Evolutionary conservation across 441 rosid genomes (phyloP).

Genomic region (Lepidium campestre): DNA sequence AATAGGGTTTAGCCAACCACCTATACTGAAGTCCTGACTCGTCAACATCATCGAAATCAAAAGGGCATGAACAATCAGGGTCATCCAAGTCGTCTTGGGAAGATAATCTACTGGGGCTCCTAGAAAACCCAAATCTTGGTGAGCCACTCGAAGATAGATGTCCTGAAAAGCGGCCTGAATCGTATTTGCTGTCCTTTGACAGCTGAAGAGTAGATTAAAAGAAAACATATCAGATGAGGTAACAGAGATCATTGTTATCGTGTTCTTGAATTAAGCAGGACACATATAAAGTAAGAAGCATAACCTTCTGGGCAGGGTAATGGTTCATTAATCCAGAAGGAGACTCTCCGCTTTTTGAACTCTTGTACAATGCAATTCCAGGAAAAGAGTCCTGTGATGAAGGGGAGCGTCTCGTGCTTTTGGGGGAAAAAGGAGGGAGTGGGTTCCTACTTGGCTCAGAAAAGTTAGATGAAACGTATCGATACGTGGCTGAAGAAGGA

Average conservation of each 20-base stretch:
- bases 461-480: conserved; percentile 61
- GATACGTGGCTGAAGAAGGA: conserved; percentile 51
- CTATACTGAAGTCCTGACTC: conserved; percentile 51
- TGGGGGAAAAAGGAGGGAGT: conserved; percentile 84
- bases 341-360: conserved; percentile 54
- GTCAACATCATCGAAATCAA: conserved; percentile 79
- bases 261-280: neutral
- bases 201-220: conserved; percentile 35
- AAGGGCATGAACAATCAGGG: conserved; percentile 81
- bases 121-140: conserved; percentile 68
- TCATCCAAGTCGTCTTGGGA: conserved; percentile 75
- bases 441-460: conserved; percentile 74
- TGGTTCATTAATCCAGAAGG: conserved; percentile 49
- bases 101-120: conserved; percentile 82
- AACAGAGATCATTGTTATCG: neutral
- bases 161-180: conserved; percentile 84
- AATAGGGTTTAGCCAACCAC: conserved; percentile 30
- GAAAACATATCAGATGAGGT: conserved; percentile 10
- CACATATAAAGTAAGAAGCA: neutral
- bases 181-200: conserved; percentile 61
- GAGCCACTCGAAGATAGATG: conserved; percentile 80
- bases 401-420: conserved; percentile 55
- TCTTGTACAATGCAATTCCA: conserved; percentile 55
- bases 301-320: conserved; percentile 65
- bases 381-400: conserved; percentile 81